Base-by-base conservation (phyloP, 352 stramenopile genomes). In the Saprolegnia diclina region DNA sequence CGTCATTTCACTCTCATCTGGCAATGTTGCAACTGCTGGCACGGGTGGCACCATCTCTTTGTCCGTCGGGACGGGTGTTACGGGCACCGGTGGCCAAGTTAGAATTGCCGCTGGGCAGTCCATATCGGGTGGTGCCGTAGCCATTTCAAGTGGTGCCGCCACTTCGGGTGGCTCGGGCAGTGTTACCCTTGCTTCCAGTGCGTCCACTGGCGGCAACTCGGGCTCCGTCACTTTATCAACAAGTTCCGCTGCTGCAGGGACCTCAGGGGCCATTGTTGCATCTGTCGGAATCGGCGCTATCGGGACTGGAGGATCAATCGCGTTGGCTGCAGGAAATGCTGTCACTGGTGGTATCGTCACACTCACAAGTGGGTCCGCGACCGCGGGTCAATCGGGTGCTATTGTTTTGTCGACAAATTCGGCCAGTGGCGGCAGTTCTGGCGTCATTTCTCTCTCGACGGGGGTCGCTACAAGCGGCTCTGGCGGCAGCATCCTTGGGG, bases 171-270 rank as follows among this genome's bases (percentile, higher is more conserved):
- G 16, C 18, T 64, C 56, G 2, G 56, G 56, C 5, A 13, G 32
- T 21, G n/a, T 64, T 26, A 64, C 56, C 9, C 7, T 64, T 5
- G 18, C 9, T 21, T 64, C 56, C 10, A 26, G 9, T 64, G n/a
- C 37, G 22, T 48, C 56, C 35, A 64, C 56, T 22, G 56, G 56
- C 5, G 56, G 56, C 10, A 64, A 50, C 56, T 64, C 56, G 11
- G 56, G 56, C 16, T 22, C 56, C 1, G 19, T 64, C 7, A 52
- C 56, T 16, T 24, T 64, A 29, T 22, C 50, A 7, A 35, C 56
- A 29, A 38, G 56, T 35, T 32, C 29, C 5, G 24, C 56, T 5
- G 32, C 56, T 5, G 56, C 32, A 35, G 56, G 56, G 13, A 44
- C 56, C 7, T 32, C 32, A 16, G 56, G 56, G 16, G 35, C n/a